A percentile compares a stretch with the other conserved stretches of the same genome.
Evolutionary conservation across 2,329 filamentous ascomycete species (phyloP).

Genomic region (Fusarium globosum): DNA sequence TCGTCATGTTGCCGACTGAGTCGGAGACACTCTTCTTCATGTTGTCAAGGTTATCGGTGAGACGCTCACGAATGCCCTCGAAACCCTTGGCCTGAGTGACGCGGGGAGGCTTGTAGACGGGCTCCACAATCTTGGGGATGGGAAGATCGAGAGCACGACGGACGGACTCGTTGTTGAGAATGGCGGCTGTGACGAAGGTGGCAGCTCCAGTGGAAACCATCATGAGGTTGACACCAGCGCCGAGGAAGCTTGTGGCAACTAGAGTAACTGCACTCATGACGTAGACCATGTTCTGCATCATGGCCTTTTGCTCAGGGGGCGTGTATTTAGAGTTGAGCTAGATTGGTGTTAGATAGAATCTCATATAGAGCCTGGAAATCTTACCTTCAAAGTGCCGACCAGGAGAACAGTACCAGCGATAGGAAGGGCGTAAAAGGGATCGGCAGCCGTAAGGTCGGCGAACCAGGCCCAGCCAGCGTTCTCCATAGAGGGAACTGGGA

Average conservation of each 20-base stretch:
- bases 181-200: slow-evolving; percentile 50
- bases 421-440: slow-evolving; percentile 84
- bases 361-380: slow-evolving; percentile 10
- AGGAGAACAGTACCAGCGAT: slow-evolving; percentile 66
- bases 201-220: slow-evolving; percentile 54
- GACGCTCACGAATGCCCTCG: slow-evolving; percentile 46
- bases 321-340: slow-evolving; percentile 53
- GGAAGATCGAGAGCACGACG: slow-evolving; percentile 55
- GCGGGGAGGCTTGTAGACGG: slow-evolving; percentile 53
- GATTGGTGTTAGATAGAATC: slow-evolving; percentile 25
- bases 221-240: slow-evolving; percentile 62
- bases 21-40: slow-evolving; percentile 54
- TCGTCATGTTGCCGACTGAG: slow-evolving; percentile 50
- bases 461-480: slow-evolving; percentile 82
- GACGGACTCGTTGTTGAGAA: slow-evolving; percentile 53
- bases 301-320: slow-evolving; percentile 48
- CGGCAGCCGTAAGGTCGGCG: slow-evolving; percentile 76
- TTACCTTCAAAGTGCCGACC: slow-evolving; percentile 65
- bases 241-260: slow-evolving; percentile 59
- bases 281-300: slow-evolving; percentile 57
- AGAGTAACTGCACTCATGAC: slow-evolving; percentile 58
- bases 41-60: slow-evolving; percentile 49
- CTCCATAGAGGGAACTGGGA: slow-evolving; percentile 85
- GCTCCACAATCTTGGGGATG: slow-evolving; percentile 44
- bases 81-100: slow-evolving; percentile 35